These are phyloP conservation scores for Malassezia brasiliensis DNA, from an alignment of 1,284 basidiomycete genomes.

Conservation along the genomic window DNA sequence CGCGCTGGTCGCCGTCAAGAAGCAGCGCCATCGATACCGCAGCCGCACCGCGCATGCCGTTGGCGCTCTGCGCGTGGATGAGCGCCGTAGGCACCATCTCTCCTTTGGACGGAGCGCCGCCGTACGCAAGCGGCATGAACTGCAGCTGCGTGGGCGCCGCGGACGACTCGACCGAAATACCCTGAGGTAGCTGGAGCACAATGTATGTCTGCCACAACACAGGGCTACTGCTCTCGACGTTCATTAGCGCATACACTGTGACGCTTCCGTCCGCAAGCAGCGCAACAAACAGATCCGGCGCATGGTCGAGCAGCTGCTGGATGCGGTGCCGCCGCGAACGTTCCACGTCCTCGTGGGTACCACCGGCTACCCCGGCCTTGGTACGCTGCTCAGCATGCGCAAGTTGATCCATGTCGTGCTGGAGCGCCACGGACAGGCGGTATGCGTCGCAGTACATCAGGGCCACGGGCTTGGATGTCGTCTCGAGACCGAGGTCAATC, in stretches of 20 bases:
- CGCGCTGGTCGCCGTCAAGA: constrained; percentile 11
- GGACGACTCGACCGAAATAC: constrained; percentile 1
- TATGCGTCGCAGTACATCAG: constrained; percentile 12
- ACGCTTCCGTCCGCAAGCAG: constrained; percentile 8
- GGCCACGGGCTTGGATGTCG: not conserved
- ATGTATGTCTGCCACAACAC: constrained; percentile 1
- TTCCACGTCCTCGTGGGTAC: not conserved
- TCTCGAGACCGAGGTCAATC: not conserved
- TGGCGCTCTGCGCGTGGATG: constrained; percentile 11
- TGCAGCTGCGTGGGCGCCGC: constrained; percentile 4
- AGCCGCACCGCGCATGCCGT: constrained; percentile 10
- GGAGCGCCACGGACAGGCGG: constrained; percentile 1
- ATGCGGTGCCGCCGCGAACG: not conserved
- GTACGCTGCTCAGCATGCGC: not conserved
- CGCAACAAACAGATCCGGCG: constrained; percentile 11
- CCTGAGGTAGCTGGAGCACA: not conserved
- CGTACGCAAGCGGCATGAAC: constrained; percentile 7
- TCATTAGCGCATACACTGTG: constrained; percentile 3
- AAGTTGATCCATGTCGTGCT: constrained; percentile 8
- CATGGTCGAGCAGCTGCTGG: constrained; percentile 4
- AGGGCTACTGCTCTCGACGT: not conserved
- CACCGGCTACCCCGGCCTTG: not conserved
- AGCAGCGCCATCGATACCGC: constrained; percentile 8
- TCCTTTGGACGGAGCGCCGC: too few species aligned
- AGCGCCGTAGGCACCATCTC: not conserved